Percentiles rank a stretch among this genome's conserved stretches.
Evolutionary conservation across 75 land plant genomes (phyloP).

Genomic region (Cupressus sempervirens): DNA sequence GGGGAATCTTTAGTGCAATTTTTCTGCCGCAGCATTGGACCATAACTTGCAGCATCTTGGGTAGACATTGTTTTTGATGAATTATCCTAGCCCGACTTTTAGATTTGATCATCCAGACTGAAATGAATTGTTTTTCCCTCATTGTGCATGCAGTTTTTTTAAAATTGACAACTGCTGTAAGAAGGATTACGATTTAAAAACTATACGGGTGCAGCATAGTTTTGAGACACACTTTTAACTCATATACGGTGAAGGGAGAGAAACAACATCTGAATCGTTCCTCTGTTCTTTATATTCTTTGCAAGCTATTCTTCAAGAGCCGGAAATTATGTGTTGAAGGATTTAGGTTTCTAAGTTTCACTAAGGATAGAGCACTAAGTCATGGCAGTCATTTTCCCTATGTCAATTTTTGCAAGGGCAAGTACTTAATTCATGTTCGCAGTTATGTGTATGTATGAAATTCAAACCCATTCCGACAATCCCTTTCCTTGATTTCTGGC

Average conservation of each 20-base stretch:
- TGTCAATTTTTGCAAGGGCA: neutral
- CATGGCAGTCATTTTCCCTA: neutral
- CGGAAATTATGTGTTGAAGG: neutral
- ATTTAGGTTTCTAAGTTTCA: neutral
- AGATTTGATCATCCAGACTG: neutral
- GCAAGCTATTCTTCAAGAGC: neutral
- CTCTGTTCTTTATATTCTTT: neutral
- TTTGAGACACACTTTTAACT: neutral
- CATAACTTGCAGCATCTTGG: neutral
- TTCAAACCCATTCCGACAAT: neutral
- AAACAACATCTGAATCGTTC: neutral
- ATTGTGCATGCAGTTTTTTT: neutral
- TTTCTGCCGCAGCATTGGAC: neutral
- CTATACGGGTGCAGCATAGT: neutral
- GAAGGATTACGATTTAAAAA: neutral
- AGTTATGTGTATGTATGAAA: neutral
- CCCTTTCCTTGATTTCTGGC: neutral
- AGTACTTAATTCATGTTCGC: neutral
- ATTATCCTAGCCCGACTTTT: neutral
- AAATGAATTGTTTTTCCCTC: neutral
- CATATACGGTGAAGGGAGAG: neutral
- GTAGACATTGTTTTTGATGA: neutral
- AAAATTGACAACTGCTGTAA: neutral
- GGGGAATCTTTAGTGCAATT: neutral
- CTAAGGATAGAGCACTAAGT: neutral